Conservation (phyloP, 129 eudicot genomes). For the Tagetes erecta region DNA sequence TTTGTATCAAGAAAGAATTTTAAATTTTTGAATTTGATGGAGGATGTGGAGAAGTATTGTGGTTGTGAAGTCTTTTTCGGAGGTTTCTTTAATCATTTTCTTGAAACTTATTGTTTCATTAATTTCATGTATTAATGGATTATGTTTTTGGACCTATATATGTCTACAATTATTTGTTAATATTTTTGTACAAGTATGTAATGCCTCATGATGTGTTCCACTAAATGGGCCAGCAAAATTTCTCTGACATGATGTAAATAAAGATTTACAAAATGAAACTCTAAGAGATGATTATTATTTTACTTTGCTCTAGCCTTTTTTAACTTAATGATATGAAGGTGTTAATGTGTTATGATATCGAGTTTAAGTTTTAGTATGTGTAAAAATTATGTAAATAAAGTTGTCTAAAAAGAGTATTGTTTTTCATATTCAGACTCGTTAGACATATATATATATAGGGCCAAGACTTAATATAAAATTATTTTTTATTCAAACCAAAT, state of each 20-base stretch:
- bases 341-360: no score
- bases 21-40: conserved; percentile 23
- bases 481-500: no score
- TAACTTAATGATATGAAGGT: no score
- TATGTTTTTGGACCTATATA: conserved; percentile 15
- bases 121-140: background rate
- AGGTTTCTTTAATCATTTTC: conserved; percentile 32
- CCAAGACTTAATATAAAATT: no score
- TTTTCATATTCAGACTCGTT: no score
- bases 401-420: no score
- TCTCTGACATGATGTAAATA: background rate
- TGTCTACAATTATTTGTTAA: background rate
- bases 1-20: conserved; percentile 12
- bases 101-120: conserved; percentile 19
- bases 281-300: no score
- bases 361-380: no score
- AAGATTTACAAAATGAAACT: conserved; percentile 1
- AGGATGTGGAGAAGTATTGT: conserved; percentile 32
- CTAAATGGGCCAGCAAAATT: conserved; percentile 4
- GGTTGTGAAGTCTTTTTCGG: conserved; percentile 53
- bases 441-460: no score
- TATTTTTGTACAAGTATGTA: background rate
- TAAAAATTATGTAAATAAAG: no score
- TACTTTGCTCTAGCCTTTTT: no score
- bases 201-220: conserved; percentile 13